phyloP scores from a whole-genome alignment of 2,329 filamentous ascomycete genomes.

The Epichloe coenophiala region DNA sequence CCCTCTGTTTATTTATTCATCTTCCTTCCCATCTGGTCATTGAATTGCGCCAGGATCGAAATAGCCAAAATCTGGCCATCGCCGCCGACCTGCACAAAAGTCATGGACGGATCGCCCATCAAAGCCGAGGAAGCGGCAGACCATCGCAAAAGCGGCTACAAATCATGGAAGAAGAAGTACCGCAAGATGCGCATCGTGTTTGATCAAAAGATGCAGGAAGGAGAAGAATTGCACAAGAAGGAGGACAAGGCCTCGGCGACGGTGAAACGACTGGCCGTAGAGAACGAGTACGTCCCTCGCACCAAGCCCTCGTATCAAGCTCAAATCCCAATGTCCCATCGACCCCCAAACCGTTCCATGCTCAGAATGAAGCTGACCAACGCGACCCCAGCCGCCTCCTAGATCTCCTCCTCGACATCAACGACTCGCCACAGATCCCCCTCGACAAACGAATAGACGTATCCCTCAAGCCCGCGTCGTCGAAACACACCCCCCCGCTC shows the following conservation, averaged over 20 bases:
- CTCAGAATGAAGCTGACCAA: neutral
- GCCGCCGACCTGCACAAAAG: neutral
- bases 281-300: conserved; percentile 67
- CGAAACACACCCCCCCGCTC: conserved; percentile 17
- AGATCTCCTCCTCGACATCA: conserved; percentile 80
- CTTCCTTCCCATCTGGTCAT: neutral
- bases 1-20: neutral
- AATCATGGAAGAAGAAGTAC: conserved; percentile 85
- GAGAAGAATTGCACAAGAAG: conserved; percentile 68
- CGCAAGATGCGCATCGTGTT: conserved; percentile 76
- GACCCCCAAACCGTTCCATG: too few relatives aligned
- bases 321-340: neutral
- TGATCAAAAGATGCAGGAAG: conserved; percentile 63
- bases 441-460: conserved; percentile 64
- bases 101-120: conserved; percentile 22
- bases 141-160: conserved; percentile 38
- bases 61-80: neutral
- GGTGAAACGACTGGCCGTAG: conserved; percentile 70
- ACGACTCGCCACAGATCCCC: conserved; percentile 64
- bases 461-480: conserved; percentile 30
- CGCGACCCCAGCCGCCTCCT: conserved; percentile 59
- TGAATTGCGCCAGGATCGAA: neutral
- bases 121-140: conserved; percentile 33
- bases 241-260: conserved; percentile 71
- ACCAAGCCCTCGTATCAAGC: neutral